Conservation (phyloP, 345 rosid species). For the Bruguiera gymnorhiza region DNA sequence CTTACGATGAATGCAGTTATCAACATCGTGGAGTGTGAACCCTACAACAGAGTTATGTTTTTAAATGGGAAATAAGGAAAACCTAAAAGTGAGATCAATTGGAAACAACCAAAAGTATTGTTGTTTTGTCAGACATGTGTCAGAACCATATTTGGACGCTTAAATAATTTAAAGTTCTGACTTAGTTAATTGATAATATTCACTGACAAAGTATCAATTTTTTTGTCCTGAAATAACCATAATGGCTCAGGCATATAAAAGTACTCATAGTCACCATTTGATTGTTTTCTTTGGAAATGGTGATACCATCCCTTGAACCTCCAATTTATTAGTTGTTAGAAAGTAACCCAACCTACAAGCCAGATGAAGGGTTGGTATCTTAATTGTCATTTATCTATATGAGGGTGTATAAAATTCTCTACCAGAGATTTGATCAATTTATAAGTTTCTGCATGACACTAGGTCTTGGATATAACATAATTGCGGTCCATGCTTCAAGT, state of each 20-base stretch:
- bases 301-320: no score
- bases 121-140: background rate
- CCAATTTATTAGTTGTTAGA: no score
- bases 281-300: no score
- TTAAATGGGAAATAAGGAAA: background rate
- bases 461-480: no score
- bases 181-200: background rate
- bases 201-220: background rate
- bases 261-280: background rate
- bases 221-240: background rate
- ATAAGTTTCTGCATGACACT: no score
- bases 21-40: background rate
- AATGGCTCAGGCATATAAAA: background rate
- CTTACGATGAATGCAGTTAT: conserved; percentile 5
- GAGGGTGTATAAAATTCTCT: no score
- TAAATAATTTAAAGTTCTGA: no score
- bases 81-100: background rate
- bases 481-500: no score
- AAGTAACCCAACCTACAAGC: no score
- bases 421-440: no score
- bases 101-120: background rate
- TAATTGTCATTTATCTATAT: no score
- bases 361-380: no score
- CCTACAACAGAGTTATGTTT: background rate
- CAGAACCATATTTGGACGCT: background rate